These are phyloP conservation scores for Fallopia convolvulus DNA, from an alignment of 148 eudicot species.

Conservation along the genomic window DNA sequence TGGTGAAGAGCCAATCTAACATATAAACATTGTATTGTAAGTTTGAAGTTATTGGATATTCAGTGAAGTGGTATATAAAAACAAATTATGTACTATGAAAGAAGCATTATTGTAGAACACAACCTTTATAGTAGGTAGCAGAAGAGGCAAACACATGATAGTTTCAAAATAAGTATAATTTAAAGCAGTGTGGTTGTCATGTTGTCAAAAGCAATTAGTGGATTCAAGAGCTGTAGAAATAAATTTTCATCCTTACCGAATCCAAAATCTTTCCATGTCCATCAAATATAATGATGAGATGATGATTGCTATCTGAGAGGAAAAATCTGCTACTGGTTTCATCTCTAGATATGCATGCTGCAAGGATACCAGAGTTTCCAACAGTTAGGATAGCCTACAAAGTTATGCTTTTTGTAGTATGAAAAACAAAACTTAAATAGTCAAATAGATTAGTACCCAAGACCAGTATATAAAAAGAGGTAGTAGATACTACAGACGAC, in stretches of 20 bases:
- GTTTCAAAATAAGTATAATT: background rate
- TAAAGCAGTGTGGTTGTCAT: background rate
- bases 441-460: too few species aligned
- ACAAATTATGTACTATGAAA: background rate
- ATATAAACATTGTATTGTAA: conserved; percentile 31
- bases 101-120: too few species aligned
- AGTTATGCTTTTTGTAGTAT: background rate
- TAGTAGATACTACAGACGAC: too few species aligned
- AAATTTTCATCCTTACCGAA: conserved; percentile 46
- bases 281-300: conserved; percentile 64
- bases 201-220: background rate
- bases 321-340: conserved; percentile 52
- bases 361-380: conserved; percentile 15
- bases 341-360: conserved; percentile 88
- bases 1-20: conserved; percentile 96
- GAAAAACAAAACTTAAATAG: too few species aligned
- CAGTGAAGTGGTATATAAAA: background rate
- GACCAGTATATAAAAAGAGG: too few species aligned
- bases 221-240: background rate
- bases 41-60: conserved; percentile 17
- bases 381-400: background rate
- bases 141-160: background rate
- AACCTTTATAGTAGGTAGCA: background rate
- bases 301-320: conserved; percentile 90
- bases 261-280: conserved; percentile 67